Conservation (phyloP, 495 filamentous ascomycete species). For the Neurospora sp. region DNA sequence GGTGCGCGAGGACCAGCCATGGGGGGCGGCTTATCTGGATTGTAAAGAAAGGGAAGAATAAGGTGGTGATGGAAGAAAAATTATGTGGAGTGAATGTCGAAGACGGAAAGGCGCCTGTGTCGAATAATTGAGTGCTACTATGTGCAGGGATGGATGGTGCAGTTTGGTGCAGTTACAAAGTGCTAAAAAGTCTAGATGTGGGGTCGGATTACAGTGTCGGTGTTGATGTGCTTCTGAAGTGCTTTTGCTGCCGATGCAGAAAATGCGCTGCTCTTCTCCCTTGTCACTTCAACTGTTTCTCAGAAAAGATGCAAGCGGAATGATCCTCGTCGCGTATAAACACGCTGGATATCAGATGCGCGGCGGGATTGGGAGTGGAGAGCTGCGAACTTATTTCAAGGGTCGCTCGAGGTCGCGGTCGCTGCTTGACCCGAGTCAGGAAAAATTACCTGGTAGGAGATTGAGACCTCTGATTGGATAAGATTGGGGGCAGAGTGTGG, state of each 20-base stretch:
- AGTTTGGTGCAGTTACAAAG: neutral
- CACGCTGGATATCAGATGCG: neutral
- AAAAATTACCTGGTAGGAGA: neutral
- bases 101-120: neutral
- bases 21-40: constrained; percentile 1
- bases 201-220: neutral
- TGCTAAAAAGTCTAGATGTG: neutral
- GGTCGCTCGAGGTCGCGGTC: neutral
- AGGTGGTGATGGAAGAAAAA: neutral
- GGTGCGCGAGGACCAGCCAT: constrained; percentile 27
- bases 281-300: neutral
- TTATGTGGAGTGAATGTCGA: neutral
- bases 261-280: neutral
- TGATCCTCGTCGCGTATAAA: neutral
- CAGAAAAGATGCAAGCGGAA: neutral
- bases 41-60: neutral
- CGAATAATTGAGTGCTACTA: neutral
- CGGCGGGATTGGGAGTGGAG: neutral
- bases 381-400: neutral
- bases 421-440: neutral
- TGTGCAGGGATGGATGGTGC: neutral
- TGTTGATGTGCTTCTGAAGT: neutral
- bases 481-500: neutral
- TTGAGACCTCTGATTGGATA: constrained; percentile 4
- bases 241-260: neutral